phyloP scores from a whole-genome alignment of 768 basidiomycete genomes.

The Boletus reticulatus region DNA sequence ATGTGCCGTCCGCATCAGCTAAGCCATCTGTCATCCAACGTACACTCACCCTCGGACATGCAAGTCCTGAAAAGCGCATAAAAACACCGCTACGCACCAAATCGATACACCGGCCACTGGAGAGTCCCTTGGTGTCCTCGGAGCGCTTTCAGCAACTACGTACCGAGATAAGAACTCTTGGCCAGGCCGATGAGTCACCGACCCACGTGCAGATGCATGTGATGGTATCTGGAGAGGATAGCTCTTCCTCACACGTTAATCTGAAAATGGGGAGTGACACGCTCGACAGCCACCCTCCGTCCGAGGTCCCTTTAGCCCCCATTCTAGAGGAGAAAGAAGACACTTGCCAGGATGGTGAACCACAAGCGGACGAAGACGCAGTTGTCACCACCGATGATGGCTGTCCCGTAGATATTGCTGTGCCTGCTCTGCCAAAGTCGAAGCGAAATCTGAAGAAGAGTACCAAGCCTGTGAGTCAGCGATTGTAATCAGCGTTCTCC shows the following conservation, averaged over 20 bases:
- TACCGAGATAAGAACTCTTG: slow-evolving; percentile 16
- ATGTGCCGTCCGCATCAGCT: slow-evolving; percentile 7
- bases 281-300: not conserved
- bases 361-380: not conserved
- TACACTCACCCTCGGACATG: slow-evolving; percentile 11
- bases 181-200: slow-evolving; percentile 2
- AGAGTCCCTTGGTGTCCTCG: slow-evolving; percentile 22
- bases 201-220: slow-evolving; percentile 2
- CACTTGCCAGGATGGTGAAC: not conserved
- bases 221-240: not conserved
- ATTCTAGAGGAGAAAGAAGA: slow-evolving; percentile 5
- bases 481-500: not conserved
- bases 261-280: not conserved
- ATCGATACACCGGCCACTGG: not conserved
- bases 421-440: slow-evolving; percentile 2
- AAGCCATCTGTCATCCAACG: slow-evolving; percentile 12
- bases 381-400: not conserved
- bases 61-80: slow-evolving; percentile 14
- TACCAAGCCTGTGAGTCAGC: slow-evolving; percentile 22
- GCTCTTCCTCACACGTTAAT: not conserved
- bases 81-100: slow-evolving; percentile 2
- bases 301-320: not conserved
- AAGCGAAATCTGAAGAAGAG: slow-evolving; percentile 31
- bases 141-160: slow-evolving; percentile 25
- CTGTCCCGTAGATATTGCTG: not conserved